Conservation (phyloP, 2,329 filamentous ascomycete genomes). For the Clonostachys byssicola region DNA sequence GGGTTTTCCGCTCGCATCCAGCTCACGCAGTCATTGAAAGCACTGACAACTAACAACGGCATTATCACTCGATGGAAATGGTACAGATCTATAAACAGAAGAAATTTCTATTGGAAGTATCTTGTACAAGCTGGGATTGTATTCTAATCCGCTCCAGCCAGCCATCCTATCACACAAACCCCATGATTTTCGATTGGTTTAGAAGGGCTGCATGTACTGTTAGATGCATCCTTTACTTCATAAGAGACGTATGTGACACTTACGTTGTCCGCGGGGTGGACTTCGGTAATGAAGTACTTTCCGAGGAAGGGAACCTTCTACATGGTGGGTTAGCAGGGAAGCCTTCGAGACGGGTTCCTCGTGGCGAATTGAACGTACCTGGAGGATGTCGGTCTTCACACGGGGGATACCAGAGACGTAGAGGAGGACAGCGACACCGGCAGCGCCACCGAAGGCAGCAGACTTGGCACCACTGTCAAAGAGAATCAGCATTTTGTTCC, state of each 20-base stretch:
- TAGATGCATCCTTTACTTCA: neutral
- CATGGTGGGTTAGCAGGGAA: neutral
- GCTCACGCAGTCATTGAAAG: too few species aligned
- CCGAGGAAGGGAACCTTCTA: conserved; percentile 54
- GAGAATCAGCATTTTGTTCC: conserved; percentile 6
- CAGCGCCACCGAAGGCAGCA: conserved; percentile 52
- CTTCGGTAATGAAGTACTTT: conserved; percentile 44
- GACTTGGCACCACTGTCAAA: conserved; percentile 42
- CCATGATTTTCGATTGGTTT: conserved; percentile 14
- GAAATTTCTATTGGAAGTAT: conserved; percentile 28
- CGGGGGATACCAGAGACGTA: conserved; percentile 59
- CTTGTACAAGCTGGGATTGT: conserved; percentile 27
- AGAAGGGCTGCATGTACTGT: conserved; percentile 32
- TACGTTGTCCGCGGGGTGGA: conserved; percentile 60
- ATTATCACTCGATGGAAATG: too few species aligned
- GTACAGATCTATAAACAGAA: too few species aligned
- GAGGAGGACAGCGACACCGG: conserved; percentile 54
- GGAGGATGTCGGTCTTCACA: conserved; percentile 55
- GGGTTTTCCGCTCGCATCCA: too few species aligned
- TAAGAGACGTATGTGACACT: conserved; percentile 18
- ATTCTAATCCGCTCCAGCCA: conserved; percentile 7
- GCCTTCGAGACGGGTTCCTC: neutral
- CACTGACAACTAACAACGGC: too few species aligned
- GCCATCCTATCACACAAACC: neutral
- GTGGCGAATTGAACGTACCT: conserved; percentile 30